Base-by-base conservation (phyloP, 2,329 filamentous ascomycete genomes). In the Colletotrichum sp. region DNA sequence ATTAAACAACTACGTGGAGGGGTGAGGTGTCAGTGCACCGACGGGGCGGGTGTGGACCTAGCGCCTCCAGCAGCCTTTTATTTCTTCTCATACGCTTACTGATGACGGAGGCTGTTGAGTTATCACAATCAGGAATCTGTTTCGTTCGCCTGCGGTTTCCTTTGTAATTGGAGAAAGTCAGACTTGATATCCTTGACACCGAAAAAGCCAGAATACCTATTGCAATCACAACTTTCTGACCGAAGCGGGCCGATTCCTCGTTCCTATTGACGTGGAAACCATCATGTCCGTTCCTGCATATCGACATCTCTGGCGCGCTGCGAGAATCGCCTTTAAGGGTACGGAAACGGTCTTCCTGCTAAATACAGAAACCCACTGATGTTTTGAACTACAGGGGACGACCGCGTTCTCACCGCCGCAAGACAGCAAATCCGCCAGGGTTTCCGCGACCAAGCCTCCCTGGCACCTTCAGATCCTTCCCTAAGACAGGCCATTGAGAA, bases 301-400 rank as follows among this genome's bases (percentile, higher is more conserved):
- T 86, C 90, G 96, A 81, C 89, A 94, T 79, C 87, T 98, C 56
- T 89, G 98, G 80, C 95, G 96, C 77, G 94, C 96, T 27, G 92
- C 95, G 39, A 90, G 93, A 78, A 88, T 97, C 78, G 96, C 96
- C 76, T 99, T 99, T 83, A 88, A 93, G 87, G 95, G 96, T 96
- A 30, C 27, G 27, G 27, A 18, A 60, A 30, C 16, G n/a, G 27
- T 8, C 56, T 18, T 30, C 30, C 18, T 4, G 16, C 13, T n/a
- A 12, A 10, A 60, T 18, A 16, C 16, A 30, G 56, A 60, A 28
- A 18, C 4, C 7, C 32, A 25, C 65, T 75, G 43, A 75, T 64
- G 55, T 60, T 55, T 22, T 30, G n/a, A 30, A 55, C 48, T 25
- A 39, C 61, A 98, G 96, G 94, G 80, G 96, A 98, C 82, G 80